Conservation (phyloP, 192 early-diverging fungal genomes). For the Ambispora gerdemannii region DNA sequence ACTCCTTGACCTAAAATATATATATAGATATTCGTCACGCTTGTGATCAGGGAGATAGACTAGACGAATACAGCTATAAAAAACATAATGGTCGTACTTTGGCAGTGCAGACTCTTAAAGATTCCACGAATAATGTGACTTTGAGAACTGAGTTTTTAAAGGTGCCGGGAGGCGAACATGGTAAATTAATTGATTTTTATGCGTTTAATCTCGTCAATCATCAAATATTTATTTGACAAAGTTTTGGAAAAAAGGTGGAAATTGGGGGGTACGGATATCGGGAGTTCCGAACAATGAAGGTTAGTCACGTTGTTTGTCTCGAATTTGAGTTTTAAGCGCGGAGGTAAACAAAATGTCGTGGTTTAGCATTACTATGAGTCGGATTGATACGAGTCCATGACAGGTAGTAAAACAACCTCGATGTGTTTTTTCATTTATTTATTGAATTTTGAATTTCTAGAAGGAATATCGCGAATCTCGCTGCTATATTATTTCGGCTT, state of each 20-base stretch:
- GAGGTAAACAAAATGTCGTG: no score
- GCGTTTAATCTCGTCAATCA: conserved; percentile 37
- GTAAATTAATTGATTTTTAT: conserved; percentile 37
- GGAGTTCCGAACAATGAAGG: conserved; percentile 59
- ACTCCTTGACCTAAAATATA: no score
- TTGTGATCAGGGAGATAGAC: conserved; percentile 84
- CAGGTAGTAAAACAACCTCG: not conserved
- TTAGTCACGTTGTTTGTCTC: no score
- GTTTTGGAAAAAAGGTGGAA: conserved; percentile 52
- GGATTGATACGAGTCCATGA: no score
- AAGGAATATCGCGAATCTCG: conserved; percentile 47
- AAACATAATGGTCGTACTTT: conserved; percentile 83
- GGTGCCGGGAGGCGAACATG: conserved; percentile 56
- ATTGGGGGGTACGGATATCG: conserved; percentile 74
- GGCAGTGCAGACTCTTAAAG: conserved; percentile 72
- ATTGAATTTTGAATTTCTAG: no score
- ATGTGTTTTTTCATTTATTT: conserved; percentile 16
- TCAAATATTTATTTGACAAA: conserved; percentile 32
- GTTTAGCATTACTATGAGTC: not conserved
- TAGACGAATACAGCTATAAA: conserved; percentile 80
- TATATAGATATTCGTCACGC: conserved; percentile 80
- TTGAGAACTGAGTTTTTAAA: conserved; percentile 78
- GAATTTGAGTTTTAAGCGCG: no score
- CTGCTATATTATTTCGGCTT: conserved; percentile 77
- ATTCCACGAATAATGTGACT: conserved; percentile 58